These are phyloP conservation scores for Neonectria faginata DNA, from an alignment of 2,329 filamentous ascomycete species.

Conservation along the genomic window DNA sequence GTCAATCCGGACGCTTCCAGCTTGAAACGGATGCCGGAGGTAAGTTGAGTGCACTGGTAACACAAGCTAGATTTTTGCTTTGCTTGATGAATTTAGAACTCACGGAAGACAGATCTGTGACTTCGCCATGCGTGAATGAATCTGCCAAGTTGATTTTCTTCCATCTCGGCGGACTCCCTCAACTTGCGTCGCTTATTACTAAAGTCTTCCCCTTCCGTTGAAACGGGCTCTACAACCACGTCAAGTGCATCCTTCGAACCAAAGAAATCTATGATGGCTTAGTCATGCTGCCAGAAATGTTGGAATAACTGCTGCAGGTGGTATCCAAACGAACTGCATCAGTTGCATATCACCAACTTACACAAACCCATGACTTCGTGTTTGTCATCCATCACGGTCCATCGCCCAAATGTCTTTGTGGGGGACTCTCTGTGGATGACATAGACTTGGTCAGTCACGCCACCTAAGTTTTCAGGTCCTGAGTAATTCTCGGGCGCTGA, in stretches of 20 bases:
- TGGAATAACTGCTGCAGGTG: neutral
- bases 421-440: neutral
- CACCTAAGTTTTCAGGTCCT: constrained; percentile 36
- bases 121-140: neutral
- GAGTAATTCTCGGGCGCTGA: constrained; percentile 50
- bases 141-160: neutral
- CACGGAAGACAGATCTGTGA: neutral
- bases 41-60: no score
- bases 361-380: neutral
- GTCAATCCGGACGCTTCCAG: neutral
- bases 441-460: constrained; percentile 18
- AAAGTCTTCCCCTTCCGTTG: neutral
- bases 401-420: neutral
- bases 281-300: neutral
- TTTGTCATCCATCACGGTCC: neutral
- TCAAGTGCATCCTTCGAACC: neutral
- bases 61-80: neutral
- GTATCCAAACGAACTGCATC: neutral
- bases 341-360: neutral
- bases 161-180: neutral
- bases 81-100: neutral
- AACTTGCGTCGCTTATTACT: neutral
- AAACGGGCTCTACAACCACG: neutral
- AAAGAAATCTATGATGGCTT: neutral
- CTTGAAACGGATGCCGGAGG: no score